Evolutionary conservation across 768 basidiomycete genomes (phyloP), one percentile per base, ranked within the genome.

Genomic region (Termitomyces sp.): DNA sequence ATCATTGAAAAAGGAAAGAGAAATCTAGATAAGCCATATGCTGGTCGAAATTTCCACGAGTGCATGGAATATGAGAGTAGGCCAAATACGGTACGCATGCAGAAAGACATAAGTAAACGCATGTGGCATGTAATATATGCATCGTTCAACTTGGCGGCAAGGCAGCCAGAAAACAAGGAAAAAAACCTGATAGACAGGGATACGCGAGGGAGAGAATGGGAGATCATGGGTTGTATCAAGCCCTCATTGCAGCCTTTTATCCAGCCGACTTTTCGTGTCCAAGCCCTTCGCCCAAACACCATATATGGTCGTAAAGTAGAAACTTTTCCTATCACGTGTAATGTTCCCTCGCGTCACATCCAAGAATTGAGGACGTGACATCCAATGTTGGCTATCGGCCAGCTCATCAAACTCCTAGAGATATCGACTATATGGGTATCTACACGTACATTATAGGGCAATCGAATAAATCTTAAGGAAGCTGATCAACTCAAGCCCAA

Each of bases 1-100:
- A 47, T 56, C 38, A 43, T 48, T 40, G 34, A 48, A 56, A 32
- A 48, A 47, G 43, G 34, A 32, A 40, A 53, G 29, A 37, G 6
- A 56, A 40, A 55, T 57, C 60, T 64, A 59, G 46, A 59, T 50
- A 56, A 59, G 48, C 20, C 57, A 40, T 55, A 42, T 58, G 43
- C 43, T 42, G 55, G 43, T 43, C 20, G 25, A 50, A 57, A 29
- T 17, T 34, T 36, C 49, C 58, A 47, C n/a, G 15, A 46, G 45
- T 32, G 31, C 57, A 40, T 42, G 37, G 29, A 43, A 45, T 14
- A 32, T 50, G 8, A 32, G 57, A 37, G 29, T 15, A 25, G 20
- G 20, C 51, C 20, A 37, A 25, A 52, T 20, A 36, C 11, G 34
- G 51, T 20, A 12, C 20, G n/a, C 36, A 20, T 3, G 25, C 25